Evolutionary conservation across 2,329 filamentous ascomycete genomes (phyloP), one percentile per base, ranked within the genome.

Genomic region (Cytospora paraplurivora): DNA sequence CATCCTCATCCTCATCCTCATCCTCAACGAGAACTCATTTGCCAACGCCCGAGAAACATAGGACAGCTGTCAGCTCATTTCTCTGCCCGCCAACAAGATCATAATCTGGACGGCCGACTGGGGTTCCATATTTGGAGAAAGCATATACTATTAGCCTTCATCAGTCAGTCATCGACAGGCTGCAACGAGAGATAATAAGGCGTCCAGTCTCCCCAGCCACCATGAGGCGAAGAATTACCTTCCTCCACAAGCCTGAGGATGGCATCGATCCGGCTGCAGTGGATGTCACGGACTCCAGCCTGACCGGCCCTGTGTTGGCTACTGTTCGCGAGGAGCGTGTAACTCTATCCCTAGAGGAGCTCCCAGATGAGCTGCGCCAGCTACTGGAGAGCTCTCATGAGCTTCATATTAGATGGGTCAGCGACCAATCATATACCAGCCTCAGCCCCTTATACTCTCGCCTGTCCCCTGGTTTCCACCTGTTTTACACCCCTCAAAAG

Each of bases 171-270:
- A n/a, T 32, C n/a, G 56, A 50, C 17, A 7, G 32, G 44, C 17
- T n/a, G 17, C 8, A 19, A 15, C n/a, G 15, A 21, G 19, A 11
- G 19, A 54, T n/a, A 47, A n/a, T n/a, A 21, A 44, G 3, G 4
- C 19, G 41, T 57, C 15, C 56, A 37, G 65, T 35, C 32, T 17
- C 12, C n/a, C n/a, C n/a, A n/a, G n/a, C 59, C 63, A 78, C 59
- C 47, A 93, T 94, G 91, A 87, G 89, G 70, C 86, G 92, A 76
- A 82, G 91, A 76, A 87, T 92, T 70, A 96, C 93, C 0, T 95
- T 92, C 68, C 79, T 96, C 59, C 87, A 90, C 68, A 82, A 84
- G 27, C 79, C 83, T n/a, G 85, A 88, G 51, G 79, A 84, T 62
- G 81, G 82, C 2, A 81, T 93, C 66, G 85, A 90, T 59, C 88